Evolutionary conservation across 2,329 filamentous ascomycete genomes (phyloP).

Genomic region (Metarhizium anisopliae): DNA sequence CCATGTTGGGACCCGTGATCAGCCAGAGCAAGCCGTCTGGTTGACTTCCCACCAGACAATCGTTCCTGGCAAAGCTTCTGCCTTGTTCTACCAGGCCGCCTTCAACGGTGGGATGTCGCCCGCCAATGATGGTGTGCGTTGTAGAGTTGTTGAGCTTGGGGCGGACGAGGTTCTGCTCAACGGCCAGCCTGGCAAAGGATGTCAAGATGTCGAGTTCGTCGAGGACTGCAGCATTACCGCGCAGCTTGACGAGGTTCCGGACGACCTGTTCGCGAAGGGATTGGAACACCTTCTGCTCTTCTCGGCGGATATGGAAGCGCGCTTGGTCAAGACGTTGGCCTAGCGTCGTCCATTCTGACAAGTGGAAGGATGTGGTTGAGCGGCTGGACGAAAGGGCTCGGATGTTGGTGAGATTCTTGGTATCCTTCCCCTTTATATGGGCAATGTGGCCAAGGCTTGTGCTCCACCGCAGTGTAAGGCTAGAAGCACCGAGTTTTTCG

Average conservation of each 20-base stretch:
- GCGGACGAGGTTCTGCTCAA: slow-evolving; percentile 63
- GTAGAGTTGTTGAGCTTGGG: slow-evolving; percentile 60
- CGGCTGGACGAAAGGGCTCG: slow-evolving; percentile 65
- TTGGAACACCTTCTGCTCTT: slow-evolving; percentile 75
- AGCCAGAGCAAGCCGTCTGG: slow-evolving; percentile 56
- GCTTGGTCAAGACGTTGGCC: slow-evolving; percentile 72
- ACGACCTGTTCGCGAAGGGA: slow-evolving; percentile 69
- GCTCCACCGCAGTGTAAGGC: slow-evolving; percentile 75
- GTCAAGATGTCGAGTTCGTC: slow-evolving; percentile 89
- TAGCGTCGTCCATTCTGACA: slow-evolving; percentile 74
- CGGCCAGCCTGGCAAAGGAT: slow-evolving; percentile 72
- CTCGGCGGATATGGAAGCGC: slow-evolving; percentile 67
- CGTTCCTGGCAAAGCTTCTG: slow-evolving; percentile 73
- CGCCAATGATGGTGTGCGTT: slow-evolving; percentile 69
- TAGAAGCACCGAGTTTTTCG: slow-evolving; percentile 49
- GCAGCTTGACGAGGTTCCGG: slow-evolving; percentile 71
- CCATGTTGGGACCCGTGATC: slow-evolving; percentile 92
- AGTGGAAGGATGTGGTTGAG: slow-evolving; percentile 75
- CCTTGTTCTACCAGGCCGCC: slow-evolving; percentile 71
- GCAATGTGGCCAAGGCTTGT: slow-evolving; percentile 83
- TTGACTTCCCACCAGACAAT: slow-evolving; percentile 68
- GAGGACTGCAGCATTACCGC: slow-evolving; percentile 81
- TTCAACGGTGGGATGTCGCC: slow-evolving; percentile 89
- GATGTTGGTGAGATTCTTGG: slow-evolving; percentile 26
- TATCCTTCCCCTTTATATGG: slow-evolving; percentile 78